Evolutionary conservation across 345 rosid genomes (phyloP).

Genomic region (Brassica napus): Da-Ae NC_063448.1:29341501-29342000

Average conservation of each 20-base stretch:
- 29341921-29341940: too few relatives aligned
- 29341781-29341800: conserved; percentile 61
- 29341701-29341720: conserved; percentile 58
- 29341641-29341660: conserved; percentile 32
- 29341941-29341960: too few relatives aligned
- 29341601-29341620: conserved; percentile 29
- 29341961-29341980: too few relatives aligned
- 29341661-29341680: conserved; percentile 12
- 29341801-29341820: conserved; percentile 65
- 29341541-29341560: not conserved
- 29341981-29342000: too few relatives aligned
- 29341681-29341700: conserved; percentile 46
- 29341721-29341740: conserved; percentile 70
- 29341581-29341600: not conserved
- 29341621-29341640: conserved; percentile 28
- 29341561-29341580: not conserved
- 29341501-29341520: conserved; percentile 4
- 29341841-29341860: not conserved
- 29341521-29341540: not conserved
- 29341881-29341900: not conserved
- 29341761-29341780: conserved; percentile 58
- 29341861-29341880: not conserved
- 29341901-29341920: too few relatives aligned
- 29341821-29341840: conserved; percentile 32
- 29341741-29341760: conserved; percentile 60